Conservation (phyloP, 345 rosid genomes). For the Syzygium aromaticum region DNA sequence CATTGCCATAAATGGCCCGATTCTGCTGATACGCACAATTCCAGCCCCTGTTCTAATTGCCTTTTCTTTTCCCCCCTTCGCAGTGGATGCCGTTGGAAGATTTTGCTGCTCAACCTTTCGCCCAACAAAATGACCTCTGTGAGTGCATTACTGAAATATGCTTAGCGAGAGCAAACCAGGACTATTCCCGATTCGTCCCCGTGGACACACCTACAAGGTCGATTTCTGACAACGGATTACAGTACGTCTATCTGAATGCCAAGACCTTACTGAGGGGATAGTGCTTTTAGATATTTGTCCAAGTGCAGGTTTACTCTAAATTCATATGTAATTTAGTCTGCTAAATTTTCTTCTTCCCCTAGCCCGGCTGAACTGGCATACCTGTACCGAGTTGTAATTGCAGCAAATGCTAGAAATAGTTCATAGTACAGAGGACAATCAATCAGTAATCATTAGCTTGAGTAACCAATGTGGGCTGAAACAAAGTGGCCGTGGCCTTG, state of each 20-base stretch:
- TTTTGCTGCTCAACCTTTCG: conserved; percentile 61
- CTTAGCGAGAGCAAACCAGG: conserved; percentile 32
- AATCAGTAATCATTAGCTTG: background rate
- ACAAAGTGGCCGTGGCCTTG: background rate
- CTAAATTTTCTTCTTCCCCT: background rate
- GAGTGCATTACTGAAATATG: conserved; percentile 32
- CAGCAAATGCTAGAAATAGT: background rate
- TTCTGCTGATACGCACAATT: background rate
- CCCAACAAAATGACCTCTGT: conserved; percentile 38
- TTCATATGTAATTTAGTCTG: background rate
- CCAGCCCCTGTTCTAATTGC: background rate
- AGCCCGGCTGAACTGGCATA: background rate
- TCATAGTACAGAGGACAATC: background rate
- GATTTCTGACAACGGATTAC: conserved; percentile 13
- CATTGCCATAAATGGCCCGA: background rate
- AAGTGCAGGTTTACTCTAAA: background rate
- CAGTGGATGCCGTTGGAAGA: conserved; percentile 82
- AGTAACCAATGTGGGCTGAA: background rate
- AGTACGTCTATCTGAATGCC: conserved; percentile 36
- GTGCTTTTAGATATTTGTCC: background rate
- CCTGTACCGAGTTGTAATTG: background rate
- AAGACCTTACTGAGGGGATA: background rate
- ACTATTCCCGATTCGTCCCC: conserved; percentile 43
- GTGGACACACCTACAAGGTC: conserved; percentile 8
- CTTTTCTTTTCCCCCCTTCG: background rate